Evolutionary conservation across 192 early-diverging fungal species (phyloP).

Genomic region (Allomyces javanicus): DNA sequence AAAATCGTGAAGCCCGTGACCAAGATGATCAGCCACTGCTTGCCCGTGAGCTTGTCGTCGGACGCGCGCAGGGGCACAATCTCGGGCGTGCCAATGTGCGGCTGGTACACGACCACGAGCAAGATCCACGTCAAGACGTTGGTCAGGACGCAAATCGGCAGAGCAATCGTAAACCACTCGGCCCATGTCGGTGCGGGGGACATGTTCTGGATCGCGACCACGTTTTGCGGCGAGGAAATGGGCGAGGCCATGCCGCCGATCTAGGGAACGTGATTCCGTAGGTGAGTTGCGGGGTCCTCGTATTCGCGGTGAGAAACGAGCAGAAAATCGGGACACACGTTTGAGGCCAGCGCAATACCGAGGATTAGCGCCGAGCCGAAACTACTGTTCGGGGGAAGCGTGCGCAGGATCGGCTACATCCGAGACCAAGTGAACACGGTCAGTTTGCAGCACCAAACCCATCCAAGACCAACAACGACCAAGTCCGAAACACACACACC

Average conservation of each 20-base stretch:
- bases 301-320: too few species aligned
- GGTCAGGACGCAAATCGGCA: constrained; percentile 46
- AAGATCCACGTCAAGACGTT: constrained; percentile 40
- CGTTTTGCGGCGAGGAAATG: constrained; percentile 60
- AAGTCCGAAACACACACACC: constrained; percentile 6
- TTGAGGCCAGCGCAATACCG: constrained; percentile 53
- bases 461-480: too few species aligned
- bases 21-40: constrained; percentile 32
- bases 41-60: constrained; percentile 17
- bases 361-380: constrained; percentile 47
- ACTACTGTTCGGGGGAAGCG: constrained; percentile 29
- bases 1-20: constrained; percentile 41
- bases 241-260: constrained; percentile 62
- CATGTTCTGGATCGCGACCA: constrained; percentile 56
- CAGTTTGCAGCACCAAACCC: not conserved
- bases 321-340: constrained; percentile 4
- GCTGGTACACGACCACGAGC: constrained; percentile 41
- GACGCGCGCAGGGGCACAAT: constrained; percentile 19
- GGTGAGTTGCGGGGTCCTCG: too few species aligned
- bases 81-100: constrained; percentile 23
- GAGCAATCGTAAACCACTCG: constrained; percentile 42
- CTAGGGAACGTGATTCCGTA: not conserved
- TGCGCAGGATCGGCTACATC: constrained; percentile 47
- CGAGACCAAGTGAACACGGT: not conserved
- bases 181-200: constrained; percentile 45